A percentile compares a stretch with the other conserved stretches of the same genome.
These are phyloP conservation scores for Syzygium oleosum DNA, from an alignment of 345 rosid species.

Conservation along the genomic window DNA sequence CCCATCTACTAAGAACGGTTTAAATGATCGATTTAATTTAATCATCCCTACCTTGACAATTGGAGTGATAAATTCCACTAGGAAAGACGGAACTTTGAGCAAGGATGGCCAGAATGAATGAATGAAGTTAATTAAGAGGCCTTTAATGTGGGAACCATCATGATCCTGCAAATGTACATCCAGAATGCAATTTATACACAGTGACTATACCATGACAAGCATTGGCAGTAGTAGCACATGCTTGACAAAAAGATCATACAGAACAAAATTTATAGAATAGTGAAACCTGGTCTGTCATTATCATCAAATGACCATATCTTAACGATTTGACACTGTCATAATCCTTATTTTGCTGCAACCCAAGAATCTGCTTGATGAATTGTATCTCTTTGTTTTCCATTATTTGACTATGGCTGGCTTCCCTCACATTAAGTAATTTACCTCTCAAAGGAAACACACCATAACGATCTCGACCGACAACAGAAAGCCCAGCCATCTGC, in stretches of 20 bases:
- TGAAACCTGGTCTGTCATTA: conserved; percentile 94
- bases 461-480: conserved; percentile 48
- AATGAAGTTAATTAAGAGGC: conserved; percentile 82
- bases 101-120: conserved; percentile 97
- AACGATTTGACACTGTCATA: conserved; percentile 65
- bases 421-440: conserved; percentile 89
- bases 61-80: conserved; percentile 93
- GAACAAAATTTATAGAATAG: not conserved
- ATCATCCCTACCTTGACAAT: conserved; percentile 68
- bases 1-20: not conserved
- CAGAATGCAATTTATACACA: not conserved
- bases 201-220: not conserved
- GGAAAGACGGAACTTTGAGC: conserved; percentile 73
- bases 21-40: not conserved
- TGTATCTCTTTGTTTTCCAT: conserved; percentile 84
- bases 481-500: conserved; percentile 75
- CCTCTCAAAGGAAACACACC: conserved; percentile 96
- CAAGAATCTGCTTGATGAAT: conserved; percentile 79
- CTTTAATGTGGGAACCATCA: conserved; percentile 98
- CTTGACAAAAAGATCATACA: not conserved
- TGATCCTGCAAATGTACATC: conserved; percentile 50
- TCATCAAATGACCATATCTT: conserved; percentile 98
- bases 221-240: not conserved
- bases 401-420: conserved; percentile 74
- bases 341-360: conserved; percentile 71